These are phyloP conservation scores for Kodamaea restingae DNA, from an alignment of 805 yeast genomes.

Conservation along the genomic window DNA sequence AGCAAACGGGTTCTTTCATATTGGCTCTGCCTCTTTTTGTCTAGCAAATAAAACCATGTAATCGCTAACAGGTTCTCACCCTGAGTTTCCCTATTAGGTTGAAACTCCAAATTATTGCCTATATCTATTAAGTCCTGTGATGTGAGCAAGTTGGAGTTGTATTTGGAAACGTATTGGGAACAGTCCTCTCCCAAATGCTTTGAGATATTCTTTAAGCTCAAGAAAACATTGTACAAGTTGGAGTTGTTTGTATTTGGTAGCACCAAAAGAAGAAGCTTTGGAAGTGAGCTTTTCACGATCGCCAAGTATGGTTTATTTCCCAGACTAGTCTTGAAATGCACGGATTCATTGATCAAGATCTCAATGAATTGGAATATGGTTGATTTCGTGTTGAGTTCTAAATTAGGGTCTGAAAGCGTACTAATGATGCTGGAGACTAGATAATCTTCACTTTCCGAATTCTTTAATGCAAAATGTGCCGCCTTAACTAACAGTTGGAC, in stretches of 20 bases:
- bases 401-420: conserved; percentile 42
- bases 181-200: conserved; percentile 30
- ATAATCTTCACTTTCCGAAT: conserved; percentile 61
- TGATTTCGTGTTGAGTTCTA: conserved; percentile 58
- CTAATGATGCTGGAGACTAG: conserved; percentile 64
- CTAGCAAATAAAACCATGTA: conserved; percentile 47
- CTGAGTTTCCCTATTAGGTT: conserved; percentile 4
- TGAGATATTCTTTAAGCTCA: conserved; percentile 35
- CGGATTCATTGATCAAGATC: conserved; percentile 45
- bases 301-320: conserved; percentile 38
- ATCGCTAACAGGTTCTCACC: conserved; percentile 16
- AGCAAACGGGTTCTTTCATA: conserved; percentile 45
- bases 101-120: conserved; percentile 29
- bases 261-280: conserved; percentile 30
- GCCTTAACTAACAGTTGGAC: conserved; percentile 47
- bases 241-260: conserved; percentile 36
- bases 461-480: conserved; percentile 53
- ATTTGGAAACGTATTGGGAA: conserved; percentile 23
- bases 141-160: conserved; percentile 28
- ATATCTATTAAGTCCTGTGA: conserved; percentile 33
- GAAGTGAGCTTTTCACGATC: conserved; percentile 30
- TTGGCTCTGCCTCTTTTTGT: conserved; percentile 47
- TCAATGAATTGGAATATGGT: conserved; percentile 70
- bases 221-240: conserved; percentile 34
- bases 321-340: conserved; percentile 30